Percentiles rank a stretch among this genome's conserved stretches.
Evolutionary conservation across 768 basidiomycete species (phyloP).

Genomic region (Mycena chlorophos): DNA sequence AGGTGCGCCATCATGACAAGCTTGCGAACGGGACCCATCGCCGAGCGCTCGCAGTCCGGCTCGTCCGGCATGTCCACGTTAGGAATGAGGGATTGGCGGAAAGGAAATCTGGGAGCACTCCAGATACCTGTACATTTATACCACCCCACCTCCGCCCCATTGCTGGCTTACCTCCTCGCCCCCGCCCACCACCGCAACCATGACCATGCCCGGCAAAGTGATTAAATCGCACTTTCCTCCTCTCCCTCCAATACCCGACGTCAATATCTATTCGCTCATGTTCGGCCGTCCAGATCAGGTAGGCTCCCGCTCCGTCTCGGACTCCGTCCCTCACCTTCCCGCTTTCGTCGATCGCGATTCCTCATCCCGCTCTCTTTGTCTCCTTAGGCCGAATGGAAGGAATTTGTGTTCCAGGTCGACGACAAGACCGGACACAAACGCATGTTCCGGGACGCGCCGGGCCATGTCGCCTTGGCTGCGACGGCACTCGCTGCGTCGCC

Average conservation of each 20-base stretch:
- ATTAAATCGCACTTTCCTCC: slow-evolving; percentile 53
- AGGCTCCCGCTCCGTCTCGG: not conserved
- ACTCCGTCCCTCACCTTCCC: no score
- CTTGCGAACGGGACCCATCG: no score
- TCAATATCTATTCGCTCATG: slow-evolving; percentile 56
- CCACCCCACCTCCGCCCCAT: not conserved
- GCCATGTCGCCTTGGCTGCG: slow-evolving; percentile 52
- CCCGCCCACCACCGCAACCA: not conserved
- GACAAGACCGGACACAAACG: slow-evolving; percentile 48
- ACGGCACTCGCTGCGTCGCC: slow-evolving; percentile 54
- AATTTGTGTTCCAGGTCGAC: slow-evolving; percentile 60
- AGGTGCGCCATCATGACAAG: no score
- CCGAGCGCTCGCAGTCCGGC: no score
- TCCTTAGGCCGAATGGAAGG: slow-evolving; percentile 43
- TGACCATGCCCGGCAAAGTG: not conserved
- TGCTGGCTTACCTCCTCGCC: not conserved
- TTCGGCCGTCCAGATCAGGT: slow-evolving; percentile 55
- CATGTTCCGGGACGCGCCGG: slow-evolving; percentile 49
- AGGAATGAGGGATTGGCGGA: no score
- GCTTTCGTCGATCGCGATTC: no score
- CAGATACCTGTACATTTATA: no score
- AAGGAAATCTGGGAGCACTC: no score
- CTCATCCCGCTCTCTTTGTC: not conserved
- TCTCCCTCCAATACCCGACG: slow-evolving; percentile 47
- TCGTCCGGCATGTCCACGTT: no score